A percentile compares a stretch with the other conserved stretches of the same genome.
Evolutionary conservation across 1,139 yeast genomes (phyloP).

Genomic region (Pichia sp.): DNA sequence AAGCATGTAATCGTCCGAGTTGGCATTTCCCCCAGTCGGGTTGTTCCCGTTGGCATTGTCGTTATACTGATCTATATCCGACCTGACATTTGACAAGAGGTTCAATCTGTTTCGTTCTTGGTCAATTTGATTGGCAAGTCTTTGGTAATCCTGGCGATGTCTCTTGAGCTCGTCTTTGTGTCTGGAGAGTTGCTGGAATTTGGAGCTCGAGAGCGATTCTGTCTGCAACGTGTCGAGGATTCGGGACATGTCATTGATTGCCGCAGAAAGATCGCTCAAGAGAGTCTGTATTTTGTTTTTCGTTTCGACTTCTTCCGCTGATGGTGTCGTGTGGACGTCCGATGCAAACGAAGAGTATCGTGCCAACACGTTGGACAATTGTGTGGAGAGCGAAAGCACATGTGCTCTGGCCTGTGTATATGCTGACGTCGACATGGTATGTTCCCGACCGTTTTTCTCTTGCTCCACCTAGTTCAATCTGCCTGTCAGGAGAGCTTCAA

Average conservation of each 20-base stretch:
- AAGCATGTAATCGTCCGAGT: constrained; percentile 49
- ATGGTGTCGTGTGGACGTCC: constrained; percentile 37
- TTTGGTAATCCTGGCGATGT: constrained; percentile 58
- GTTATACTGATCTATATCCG: constrained; percentile 64
- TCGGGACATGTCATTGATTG: constrained; percentile 36
- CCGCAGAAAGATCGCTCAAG: constrained; percentile 40
- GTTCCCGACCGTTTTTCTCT: not conserved
- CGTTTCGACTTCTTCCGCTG: constrained; percentile 43
- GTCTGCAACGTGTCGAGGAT: constrained; percentile 30
- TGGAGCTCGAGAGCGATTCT: constrained; percentile 51
- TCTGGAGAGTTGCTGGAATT: constrained; percentile 75
- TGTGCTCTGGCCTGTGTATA: constrained; percentile 52
- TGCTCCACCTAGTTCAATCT: not conserved
- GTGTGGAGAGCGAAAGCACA: constrained; percentile 52
- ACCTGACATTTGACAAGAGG: constrained; percentile 67
- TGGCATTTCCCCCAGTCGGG: constrained; percentile 21
- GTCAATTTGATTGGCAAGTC: constrained; percentile 38
- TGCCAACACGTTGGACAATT: constrained; percentile 47
- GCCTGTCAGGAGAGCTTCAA: not conserved
- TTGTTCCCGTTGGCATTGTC: constrained; percentile 21
- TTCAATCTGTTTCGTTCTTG: constrained; percentile 68
- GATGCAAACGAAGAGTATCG: constrained; percentile 52
- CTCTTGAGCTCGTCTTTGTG: constrained; percentile 75
- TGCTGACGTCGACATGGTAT: constrained; percentile 8
- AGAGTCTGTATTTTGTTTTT: constrained; percentile 41